Evolutionary conservation across 345 rosid genomes (phyloP), one percentile per base, ranked within the genome.

Genomic region (Salix viminalis): DNA sequence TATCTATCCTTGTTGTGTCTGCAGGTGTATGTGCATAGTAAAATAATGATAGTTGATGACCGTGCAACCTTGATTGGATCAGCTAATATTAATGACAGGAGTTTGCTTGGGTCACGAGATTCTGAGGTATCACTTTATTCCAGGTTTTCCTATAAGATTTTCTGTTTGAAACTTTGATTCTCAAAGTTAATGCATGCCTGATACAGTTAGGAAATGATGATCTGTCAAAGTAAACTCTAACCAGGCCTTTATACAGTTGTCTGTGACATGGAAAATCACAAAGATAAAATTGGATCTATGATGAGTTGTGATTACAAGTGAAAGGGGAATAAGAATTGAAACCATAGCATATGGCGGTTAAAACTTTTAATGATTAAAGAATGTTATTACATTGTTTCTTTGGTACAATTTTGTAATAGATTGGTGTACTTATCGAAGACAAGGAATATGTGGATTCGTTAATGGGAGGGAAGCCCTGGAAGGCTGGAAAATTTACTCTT

Each of bases 21-120:
- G 73, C 89, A 93, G 99, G 90, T 96, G 52, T 96, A 96, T 79
- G 98, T 96, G 78, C 99, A 96, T 85, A 91, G 99, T 85, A 96
- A 96, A 83, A 77, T 96, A 85, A 91, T 96, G 97, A 88, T 96
- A 75, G 70, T 93, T 67, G 99, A 93, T 82, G 99, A 96, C 82
- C 79, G 82, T 72, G 81, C 85, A 37, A 79, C 91, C 26, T 79
- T 96, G 83, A 81, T 96, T 81, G 98, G 99, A 79, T 93, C 99
- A 67, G 97, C 99, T 74, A 96, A 93, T 78, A 92, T 96, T 67
- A 96, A 96, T 69, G 99, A 96, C 65, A 84, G 99, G 76, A 96
- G 99, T 87, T 88, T 96, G 78, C 98, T 96, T 58, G 99, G 99
- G 74, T 93, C 99, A 50, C 89, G 99, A 76, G 99, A 96, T 84